Evolutionary conservation across 768 basidiomycete species (phyloP).

Genomic region (Kwoniella shandongensis): DNA sequence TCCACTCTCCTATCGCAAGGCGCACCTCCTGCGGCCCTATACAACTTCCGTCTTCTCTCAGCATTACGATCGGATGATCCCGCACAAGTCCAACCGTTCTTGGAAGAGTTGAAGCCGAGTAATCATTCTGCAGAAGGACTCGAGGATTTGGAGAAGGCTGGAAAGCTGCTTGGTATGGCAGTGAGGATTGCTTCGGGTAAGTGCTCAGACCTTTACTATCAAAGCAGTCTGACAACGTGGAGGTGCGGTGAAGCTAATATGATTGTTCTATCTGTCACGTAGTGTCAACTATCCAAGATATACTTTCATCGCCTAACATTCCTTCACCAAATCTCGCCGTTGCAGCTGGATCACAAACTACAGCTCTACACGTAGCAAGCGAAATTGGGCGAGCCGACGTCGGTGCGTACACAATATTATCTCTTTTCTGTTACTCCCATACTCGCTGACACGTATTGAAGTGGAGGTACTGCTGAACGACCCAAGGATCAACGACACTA

Average conservation of each 20-base stretch:
- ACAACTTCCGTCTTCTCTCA: slow-evolving; percentile 47
- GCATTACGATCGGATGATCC: slow-evolving; percentile 49
- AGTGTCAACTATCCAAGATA: slow-evolving; percentile 33
- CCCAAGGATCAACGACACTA: slow-evolving; percentile 73
- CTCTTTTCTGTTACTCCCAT: neutral
- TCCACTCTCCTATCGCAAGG: slow-evolving; percentile 8
- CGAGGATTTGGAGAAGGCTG: slow-evolving; percentile 24
- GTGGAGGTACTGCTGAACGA: slow-evolving; percentile 76
- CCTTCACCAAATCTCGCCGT: slow-evolving; percentile 28
- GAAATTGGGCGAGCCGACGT: slow-evolving; percentile 40
- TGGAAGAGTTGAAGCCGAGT: slow-evolving; percentile 42
- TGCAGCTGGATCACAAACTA: slow-evolving; percentile 13
- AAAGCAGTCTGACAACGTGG: neutral
- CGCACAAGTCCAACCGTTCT: slow-evolving; percentile 43
- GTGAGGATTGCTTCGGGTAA: slow-evolving; percentile 43
- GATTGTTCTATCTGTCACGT: neutral
- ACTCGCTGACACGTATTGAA: slow-evolving; percentile 56
- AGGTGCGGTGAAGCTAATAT: too few relatives aligned
- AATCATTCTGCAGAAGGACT: slow-evolving; percentile 15
- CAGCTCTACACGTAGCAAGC: slow-evolving; percentile 40
- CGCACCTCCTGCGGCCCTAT: slow-evolving; percentile 30
- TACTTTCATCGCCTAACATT: slow-evolving; percentile 17
- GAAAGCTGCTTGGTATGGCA: slow-evolving; percentile 32
- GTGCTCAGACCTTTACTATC: slow-evolving; percentile 1
- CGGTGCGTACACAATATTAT: slow-evolving; percentile 18